Base-by-base conservation (phyloP, 768 basidiomycete species). In the Lentinula aciculospora region DNA sequence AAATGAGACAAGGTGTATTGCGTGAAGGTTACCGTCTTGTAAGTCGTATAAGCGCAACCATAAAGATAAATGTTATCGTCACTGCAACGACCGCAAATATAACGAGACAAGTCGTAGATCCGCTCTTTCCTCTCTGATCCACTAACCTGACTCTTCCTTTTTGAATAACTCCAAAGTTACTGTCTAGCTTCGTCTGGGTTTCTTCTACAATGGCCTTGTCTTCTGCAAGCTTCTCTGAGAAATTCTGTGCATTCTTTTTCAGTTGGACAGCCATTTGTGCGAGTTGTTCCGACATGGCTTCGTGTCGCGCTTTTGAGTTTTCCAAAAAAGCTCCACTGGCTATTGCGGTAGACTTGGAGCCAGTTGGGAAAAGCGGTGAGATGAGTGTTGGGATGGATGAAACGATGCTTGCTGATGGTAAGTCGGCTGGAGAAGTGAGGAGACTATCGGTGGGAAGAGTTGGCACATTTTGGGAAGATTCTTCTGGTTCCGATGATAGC, bases 211-310 rank as follows among this genome's bases (percentile, higher is more conserved):
- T 78, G 0, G 76, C 75, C 63, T 88, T 83, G 69, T 98, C 95
- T 56, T 85, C 85, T 40, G 75, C 84, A 1, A 98, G 74, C 10
- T 84, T 76, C 3, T 78, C 76, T 4, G 88, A 81, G 67, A 98
- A 95, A 64, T 92, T 84, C 0, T 86, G 67, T 0, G 93, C 86
- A 62, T 96, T 96, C 23, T 82, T 78, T 64, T 89, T 91, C 50
- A 98, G 83, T 67, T 94, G 92, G 9, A 84, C 76, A 0, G 93
- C 92, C 95, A 98, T 98, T 57, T 83, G 70, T 0, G 84, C 85
- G 25, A 95, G 81, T 64, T 92, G 87, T 8, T 76, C 75, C 0
- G 89, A 80, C 47, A 95, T 81, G 23, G 89, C 82, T 51, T 91
- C 81, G 25, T 95, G 93, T 2, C 88, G 71, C 0, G 79, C 76